Evolutionary conservation across 2,329 filamentous ascomycete genomes (phyloP).

Genomic region (Alternaria arbusti): DNA sequence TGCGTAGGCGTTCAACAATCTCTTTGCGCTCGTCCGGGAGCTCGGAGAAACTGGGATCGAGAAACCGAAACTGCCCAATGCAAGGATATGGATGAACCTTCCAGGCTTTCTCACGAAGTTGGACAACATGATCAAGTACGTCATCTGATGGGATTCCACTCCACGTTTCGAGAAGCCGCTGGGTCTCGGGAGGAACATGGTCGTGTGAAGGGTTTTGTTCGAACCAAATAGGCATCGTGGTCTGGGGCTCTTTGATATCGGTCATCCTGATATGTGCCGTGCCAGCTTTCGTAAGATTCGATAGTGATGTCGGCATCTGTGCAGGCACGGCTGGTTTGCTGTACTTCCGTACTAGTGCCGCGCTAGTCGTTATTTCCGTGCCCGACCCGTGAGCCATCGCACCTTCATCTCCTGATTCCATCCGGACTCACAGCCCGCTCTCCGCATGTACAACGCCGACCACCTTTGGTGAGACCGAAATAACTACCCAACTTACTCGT

Average conservation of each 20-base stretch:
- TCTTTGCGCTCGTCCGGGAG: conserved; percentile 28
- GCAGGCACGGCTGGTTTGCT: neutral
- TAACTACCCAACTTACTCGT: neutral
- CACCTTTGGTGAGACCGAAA: neutral
- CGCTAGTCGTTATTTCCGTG: neutral
- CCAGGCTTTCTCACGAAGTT: conserved; percentile 36
- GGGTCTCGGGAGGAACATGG: conserved; percentile 32
- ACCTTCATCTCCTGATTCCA: neutral
- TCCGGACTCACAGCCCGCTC: neutral
- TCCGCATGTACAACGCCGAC: neutral
- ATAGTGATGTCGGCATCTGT: neutral
- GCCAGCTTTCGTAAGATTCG: neutral
- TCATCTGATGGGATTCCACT: conserved; percentile 42
- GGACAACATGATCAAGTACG: conserved; percentile 40
- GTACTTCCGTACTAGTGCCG: neutral
- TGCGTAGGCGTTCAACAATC: conserved; percentile 32
- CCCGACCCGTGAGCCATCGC: neutral
- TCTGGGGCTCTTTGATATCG: neutral
- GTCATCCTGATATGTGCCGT: conserved; percentile 1
- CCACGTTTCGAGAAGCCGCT: conserved; percentile 45
- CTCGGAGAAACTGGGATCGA: conserved; percentile 33
- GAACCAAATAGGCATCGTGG: conserved; percentile 31
- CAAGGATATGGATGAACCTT: conserved; percentile 40
- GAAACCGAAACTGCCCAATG: conserved; percentile 42
- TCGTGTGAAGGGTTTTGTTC: conserved; percentile 27